A percentile compares a stretch with the other conserved stretches of the same genome.
Conservation (phyloP, 352 stramenopile species). For the Phytophthora fragariae region DNA sequence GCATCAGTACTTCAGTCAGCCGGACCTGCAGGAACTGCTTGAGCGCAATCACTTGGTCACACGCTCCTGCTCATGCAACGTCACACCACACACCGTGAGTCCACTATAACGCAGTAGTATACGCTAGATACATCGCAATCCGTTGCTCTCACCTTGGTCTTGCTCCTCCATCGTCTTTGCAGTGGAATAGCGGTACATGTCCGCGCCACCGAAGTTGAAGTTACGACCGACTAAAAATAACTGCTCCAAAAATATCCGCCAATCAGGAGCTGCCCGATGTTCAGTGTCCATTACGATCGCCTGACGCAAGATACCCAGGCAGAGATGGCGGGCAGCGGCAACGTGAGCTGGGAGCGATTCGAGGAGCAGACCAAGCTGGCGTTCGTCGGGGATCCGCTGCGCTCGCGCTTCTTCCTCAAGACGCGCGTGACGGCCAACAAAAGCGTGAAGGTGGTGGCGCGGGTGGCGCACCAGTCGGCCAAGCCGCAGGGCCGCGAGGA, state of each 20-base stretch:
- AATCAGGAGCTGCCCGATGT: constrained; percentile 24
- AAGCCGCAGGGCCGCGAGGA: constrained; percentile 21
- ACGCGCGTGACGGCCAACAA: constrained; percentile 44
- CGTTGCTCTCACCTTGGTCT: constrained; percentile 9
- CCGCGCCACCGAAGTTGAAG: constrained; percentile 25
- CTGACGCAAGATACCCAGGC: constrained; percentile 1
- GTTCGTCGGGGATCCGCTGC: constrained; percentile 58
- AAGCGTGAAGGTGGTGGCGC: constrained; percentile 51
- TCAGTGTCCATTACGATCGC: constrained; percentile 1
- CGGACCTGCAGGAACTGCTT: constrained; percentile 47
- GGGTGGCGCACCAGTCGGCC: constrained; percentile 48
- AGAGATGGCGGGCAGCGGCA: constrained; percentile 29
- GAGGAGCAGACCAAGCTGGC: constrained; percentile 75
- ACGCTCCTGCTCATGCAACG: constrained; percentile 40
- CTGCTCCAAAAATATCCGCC: constrained; percentile 22
- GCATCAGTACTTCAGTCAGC: neutral
- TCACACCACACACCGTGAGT: neutral
- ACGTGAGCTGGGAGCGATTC: constrained; percentile 68
- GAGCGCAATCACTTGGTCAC: constrained; percentile 65
- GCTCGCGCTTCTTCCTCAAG: constrained; percentile 75
- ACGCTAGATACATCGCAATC: neutral
- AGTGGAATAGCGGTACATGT: too few relatives aligned
- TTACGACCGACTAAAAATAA: constrained; percentile 36
- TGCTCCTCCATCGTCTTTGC: constrained; percentile 18
- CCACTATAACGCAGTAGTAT: neutral